Percentiles rank a stretch among this genome's conserved stretches.
Conservation (phyloP, 225 moss, liverwort and hornwort species). For the Polytrichum commune region DNA sequence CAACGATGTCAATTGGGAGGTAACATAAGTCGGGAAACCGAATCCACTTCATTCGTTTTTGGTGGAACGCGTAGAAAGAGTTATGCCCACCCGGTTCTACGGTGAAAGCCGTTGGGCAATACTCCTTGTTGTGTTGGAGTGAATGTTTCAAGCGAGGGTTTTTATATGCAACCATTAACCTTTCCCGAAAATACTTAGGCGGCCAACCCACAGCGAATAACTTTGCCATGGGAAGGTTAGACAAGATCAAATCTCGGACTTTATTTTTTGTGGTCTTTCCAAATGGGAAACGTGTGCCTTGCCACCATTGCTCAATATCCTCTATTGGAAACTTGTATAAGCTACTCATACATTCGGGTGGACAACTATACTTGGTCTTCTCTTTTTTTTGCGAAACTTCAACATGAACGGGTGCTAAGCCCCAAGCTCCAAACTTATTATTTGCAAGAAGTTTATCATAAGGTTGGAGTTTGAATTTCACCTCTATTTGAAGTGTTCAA, state of each 20-base stretch:
- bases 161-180: slow-evolving; percentile 20
- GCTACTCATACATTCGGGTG: neutral
- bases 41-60: slow-evolving; percentile 23
- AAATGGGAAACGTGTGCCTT: slow-evolving; percentile 15
- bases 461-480: slow-evolving; percentile 23
- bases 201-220: slow-evolving; percentile 33
- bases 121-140: slow-evolving; percentile 38
- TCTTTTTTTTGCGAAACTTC: slow-evolving; percentile 19
- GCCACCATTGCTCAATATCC: slow-evolving; percentile 37
- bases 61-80: slow-evolving; percentile 28
- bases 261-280: slow-evolving; percentile 20
- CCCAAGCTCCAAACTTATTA: slow-evolving; percentile 24
- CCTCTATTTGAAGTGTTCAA: neutral
- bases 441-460: slow-evolving; percentile 17
- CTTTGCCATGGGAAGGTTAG: slow-evolving; percentile 38
- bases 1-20: slow-evolving; percentile 31
- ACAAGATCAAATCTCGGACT: slow-evolving; percentile 36
- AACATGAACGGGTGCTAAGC: slow-evolving; percentile 19
- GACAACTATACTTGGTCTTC: slow-evolving; percentile 20
- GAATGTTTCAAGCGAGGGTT: slow-evolving; percentile 22
- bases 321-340: neutral
- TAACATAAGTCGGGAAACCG: slow-evolving; percentile 22
- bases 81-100: slow-evolving; percentile 7
- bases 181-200: slow-evolving; percentile 25
- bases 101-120: slow-evolving; percentile 48